Conservation (phyloP, 345 rosid genomes). For the Passiflora organensis region DNA sequence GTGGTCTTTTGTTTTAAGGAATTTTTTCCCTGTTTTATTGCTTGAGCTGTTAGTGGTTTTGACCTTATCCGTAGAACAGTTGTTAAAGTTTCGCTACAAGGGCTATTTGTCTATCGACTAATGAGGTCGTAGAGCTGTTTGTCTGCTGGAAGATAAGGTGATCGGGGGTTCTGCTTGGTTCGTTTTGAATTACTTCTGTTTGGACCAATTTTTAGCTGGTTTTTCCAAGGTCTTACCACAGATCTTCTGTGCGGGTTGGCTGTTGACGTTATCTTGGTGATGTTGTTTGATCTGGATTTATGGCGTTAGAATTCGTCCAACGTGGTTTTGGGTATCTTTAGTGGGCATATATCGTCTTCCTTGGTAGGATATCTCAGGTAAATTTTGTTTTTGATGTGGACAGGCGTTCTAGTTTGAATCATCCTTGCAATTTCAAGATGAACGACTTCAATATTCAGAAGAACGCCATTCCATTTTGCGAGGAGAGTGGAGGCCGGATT, state of each 20-base stretch:
- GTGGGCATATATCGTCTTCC: too few relatives aligned
- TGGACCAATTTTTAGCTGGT: background rate
- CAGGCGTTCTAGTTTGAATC: slow-evolving; percentile 49
- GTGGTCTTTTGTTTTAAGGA: background rate
- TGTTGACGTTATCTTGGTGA: background rate
- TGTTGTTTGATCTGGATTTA: background rate
- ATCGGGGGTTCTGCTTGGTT: background rate
- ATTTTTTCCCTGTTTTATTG: too few relatives aligned
- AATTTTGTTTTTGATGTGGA: background rate
- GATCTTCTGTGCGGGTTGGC: slow-evolving; percentile 15
- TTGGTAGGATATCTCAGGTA: background rate
- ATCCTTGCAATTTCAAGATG: slow-evolving; percentile 44
- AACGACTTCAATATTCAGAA: slow-evolving; percentile 66
- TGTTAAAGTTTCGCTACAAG: background rate
- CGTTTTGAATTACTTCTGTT: background rate
- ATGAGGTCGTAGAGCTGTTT: background rate
- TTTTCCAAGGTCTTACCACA: slow-evolving; percentile 8
- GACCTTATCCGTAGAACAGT: background rate
- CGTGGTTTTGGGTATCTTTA: background rate
- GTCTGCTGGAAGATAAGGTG: background rate
- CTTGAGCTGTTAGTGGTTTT: background rate
- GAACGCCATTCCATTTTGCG: slow-evolving; percentile 54
- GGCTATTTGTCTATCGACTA: background rate
- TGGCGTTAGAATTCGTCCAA: background rate
- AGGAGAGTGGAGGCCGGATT: slow-evolving; percentile 47